phyloP scores from a whole-genome alignment of 768 basidiomycete species.

The Postia placenta region DNA sequence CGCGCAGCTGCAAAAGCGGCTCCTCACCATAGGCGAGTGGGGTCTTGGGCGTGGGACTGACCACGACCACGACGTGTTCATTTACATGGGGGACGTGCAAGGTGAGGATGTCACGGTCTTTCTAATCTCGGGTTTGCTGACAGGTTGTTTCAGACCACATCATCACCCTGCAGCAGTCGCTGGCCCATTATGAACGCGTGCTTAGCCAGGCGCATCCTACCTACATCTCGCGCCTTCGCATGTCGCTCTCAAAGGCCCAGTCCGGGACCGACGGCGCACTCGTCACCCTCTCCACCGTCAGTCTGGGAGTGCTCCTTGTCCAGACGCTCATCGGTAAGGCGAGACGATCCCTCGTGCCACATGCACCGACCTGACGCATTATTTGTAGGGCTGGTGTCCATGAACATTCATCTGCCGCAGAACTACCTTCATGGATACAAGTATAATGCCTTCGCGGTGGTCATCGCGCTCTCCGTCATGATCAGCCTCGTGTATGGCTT shows the following conservation, averaged over 20 bases:
- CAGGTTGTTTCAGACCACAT: constrained; percentile 68
- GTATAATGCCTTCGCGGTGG: constrained; percentile 49
- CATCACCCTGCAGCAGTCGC: constrained; percentile 75
- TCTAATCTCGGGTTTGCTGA: not conserved
- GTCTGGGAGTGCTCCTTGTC: constrained; percentile 59
- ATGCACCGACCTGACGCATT: too few relatives aligned
- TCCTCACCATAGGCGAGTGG: constrained; percentile 35
- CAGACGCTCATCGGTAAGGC: constrained; percentile 52
- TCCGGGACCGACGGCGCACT: constrained; percentile 60
- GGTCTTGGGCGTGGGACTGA: constrained; percentile 31
- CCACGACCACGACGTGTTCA: constrained; percentile 65
- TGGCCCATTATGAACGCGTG: constrained; percentile 84
- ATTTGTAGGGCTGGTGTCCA: constrained; percentile 52
- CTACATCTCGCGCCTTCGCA: constrained; percentile 72
- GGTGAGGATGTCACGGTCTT: constrained; percentile 50
- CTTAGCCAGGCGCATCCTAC: constrained; percentile 83
- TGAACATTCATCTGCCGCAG: constrained; percentile 61
- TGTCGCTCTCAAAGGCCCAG: constrained; percentile 53
- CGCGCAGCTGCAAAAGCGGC: constrained; percentile 70
- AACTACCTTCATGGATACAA: constrained; percentile 34
- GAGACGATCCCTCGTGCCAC: too few relatives aligned
- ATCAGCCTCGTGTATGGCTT: constrained; percentile 39
- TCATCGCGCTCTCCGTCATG: constrained; percentile 40
- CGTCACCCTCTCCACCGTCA: constrained; percentile 59
- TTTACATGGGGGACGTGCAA: constrained; percentile 90